These are phyloP conservation scores for Cicer cuneatum DNA, from an alignment of 306 rosid genomes.

Conservation along the genomic window DNA sequence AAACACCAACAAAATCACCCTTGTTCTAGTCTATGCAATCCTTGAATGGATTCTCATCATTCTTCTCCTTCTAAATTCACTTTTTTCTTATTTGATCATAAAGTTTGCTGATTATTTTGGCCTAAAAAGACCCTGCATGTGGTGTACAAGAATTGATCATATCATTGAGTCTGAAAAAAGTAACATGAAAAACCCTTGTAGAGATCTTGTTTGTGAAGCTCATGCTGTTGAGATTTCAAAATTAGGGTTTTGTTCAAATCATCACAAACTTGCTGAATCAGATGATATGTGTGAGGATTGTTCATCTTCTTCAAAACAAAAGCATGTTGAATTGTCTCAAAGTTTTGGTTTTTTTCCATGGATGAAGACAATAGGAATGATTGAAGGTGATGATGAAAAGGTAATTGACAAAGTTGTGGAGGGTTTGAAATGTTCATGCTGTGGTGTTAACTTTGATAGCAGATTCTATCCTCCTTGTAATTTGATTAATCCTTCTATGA, in stretches of 20 bases:
- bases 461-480: conserved; percentile 71
- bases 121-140: conserved; percentile 82
- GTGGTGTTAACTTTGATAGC: conserved; percentile 61
- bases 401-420: conserved; percentile 52
- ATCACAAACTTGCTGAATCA: conserved; percentile 68
- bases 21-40: conserved; percentile 75
- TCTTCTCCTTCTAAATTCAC: conserved; percentile 80
- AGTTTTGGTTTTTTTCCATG: conserved; percentile 67
- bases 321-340: conserved; percentile 54
- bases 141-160: conserved; percentile 91
- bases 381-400: conserved; percentile 47
- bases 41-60: conserved; percentile 88
- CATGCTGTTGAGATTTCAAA: conserved; percentile 84
- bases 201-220: conserved; percentile 85
- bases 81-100: conserved; percentile 76
- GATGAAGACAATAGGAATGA: conserved; percentile 69
- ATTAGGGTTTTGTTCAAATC: conserved; percentile 72
- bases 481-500: conserved; percentile 71
- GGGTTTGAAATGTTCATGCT: conserved; percentile 73
- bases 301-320: conserved; percentile 61
- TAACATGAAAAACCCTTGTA: conserved; percentile 41
- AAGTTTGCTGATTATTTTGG: conserved; percentile 88
- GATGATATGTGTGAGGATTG: conserved; percentile 85
- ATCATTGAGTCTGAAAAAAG: conserved; percentile 62
- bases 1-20: conserved; percentile 84